Evolutionary conservation across 768 basidiomycete genomes (phyloP).

Genomic region (Amanita rubescens): DNA sequence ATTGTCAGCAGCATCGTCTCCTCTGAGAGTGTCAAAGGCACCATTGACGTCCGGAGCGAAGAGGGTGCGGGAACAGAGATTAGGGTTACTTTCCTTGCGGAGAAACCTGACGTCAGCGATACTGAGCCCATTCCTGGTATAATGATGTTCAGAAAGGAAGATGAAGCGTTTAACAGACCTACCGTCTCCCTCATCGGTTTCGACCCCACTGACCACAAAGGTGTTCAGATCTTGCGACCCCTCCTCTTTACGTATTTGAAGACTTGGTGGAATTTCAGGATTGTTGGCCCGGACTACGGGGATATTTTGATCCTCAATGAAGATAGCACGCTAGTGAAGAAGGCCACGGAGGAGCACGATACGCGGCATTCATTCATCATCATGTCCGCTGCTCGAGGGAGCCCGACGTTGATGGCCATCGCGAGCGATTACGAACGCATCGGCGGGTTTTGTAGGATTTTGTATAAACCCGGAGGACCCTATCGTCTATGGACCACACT

Average conservation of each 20-base stretch:
- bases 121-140: conserved; percentile 26
- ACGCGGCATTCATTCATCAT: conserved; percentile 64
- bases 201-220: conserved; percentile 45
- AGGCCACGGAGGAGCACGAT: conserved; percentile 51
- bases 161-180: conserved; percentile 24
- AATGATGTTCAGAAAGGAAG: conserved; percentile 40
- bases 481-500: conserved; percentile 60
- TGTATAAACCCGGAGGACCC: conserved; percentile 89
- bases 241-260: conserved; percentile 61
- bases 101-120: conserved; percentile 35
- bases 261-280: conserved; percentile 70
- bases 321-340: conserved; percentile 49
- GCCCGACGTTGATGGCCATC: conserved; percentile 50
- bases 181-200: conserved; percentile 71
- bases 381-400: conserved; percentile 64
- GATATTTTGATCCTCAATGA: conserved; percentile 83
- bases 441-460: conserved; percentile 82
- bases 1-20: conserved; percentile 91
- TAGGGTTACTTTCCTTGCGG: conserved; percentile 75
- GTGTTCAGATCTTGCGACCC: conserved; percentile 57
- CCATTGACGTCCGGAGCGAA: conserved; percentile 90
- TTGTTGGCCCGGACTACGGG: conserved; percentile 37
- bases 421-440: conserved; percentile 67
- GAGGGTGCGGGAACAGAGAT: conserved; percentile 90
- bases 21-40: conserved; percentile 80